A percentile compares a stretch with the other conserved stretches of the same genome.
These are phyloP conservation scores for Orbilia ellipsospora DNA, from an alignment of 2,329 filamentous ascomycete genomes.

Conservation along the genomic window DNA sequence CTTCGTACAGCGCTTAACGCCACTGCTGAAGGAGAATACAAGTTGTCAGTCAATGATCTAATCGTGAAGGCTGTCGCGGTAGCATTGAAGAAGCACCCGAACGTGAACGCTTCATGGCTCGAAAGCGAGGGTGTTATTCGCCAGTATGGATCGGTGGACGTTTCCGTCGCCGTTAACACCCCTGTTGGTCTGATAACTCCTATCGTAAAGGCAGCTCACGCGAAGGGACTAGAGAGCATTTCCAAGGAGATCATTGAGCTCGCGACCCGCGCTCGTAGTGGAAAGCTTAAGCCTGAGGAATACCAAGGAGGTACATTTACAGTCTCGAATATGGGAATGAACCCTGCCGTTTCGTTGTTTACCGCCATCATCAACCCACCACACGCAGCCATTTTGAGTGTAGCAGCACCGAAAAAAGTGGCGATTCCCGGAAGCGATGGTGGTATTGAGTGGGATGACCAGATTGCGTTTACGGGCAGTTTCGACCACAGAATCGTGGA, in stretches of 20 bases:
- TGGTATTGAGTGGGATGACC: constrained; percentile 88
- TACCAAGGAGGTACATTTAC: constrained; percentile 99
- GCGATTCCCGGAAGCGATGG: constrained; percentile 89
- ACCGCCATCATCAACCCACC: constrained; percentile 99
- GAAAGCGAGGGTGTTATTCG: constrained; percentile 86
- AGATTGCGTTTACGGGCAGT: constrained; percentile 92
- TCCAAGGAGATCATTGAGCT: constrained; percentile 93
- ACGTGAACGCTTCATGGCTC: constrained; percentile 93
- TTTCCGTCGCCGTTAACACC: constrained; percentile 94
- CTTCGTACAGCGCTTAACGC: constrained; percentile 93
- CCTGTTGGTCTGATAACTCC: constrained; percentile 95
- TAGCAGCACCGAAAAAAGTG: constrained; percentile 95
- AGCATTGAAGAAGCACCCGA: constrained; percentile 91
- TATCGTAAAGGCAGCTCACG: constrained; percentile 90
- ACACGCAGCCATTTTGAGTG: constrained; percentile 92
- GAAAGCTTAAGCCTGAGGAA: constrained; percentile 99
- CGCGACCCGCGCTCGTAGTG: constrained; percentile 92
- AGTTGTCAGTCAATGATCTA: constrained; percentile 99
- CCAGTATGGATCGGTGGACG: constrained; percentile 91
- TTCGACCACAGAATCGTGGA: constrained; percentile 99
- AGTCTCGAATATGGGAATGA: constrained; percentile 99
- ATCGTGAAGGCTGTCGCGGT: constrained; percentile 93
- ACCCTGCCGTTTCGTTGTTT: constrained; percentile 93
- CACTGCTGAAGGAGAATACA: constrained; percentile 85
- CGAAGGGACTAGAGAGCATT: constrained; percentile 87